Evolutionary conservation across 1,284 basidiomycete species (phyloP).

Genomic region (Thelephora terrestris): DNA sequence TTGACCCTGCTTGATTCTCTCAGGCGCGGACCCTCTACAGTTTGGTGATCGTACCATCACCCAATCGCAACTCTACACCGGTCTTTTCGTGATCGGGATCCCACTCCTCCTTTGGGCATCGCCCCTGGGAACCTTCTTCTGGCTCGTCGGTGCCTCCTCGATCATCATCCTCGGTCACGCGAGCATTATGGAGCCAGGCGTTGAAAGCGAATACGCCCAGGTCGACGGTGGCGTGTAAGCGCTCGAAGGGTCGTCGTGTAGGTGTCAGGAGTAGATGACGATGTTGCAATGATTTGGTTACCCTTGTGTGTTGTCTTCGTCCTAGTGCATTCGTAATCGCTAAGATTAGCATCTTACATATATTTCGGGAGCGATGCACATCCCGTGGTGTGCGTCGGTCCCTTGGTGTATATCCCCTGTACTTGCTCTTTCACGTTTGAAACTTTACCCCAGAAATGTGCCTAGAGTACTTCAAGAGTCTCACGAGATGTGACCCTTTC

Average conservation of each 20-base stretch:
- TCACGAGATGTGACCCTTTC: too few species aligned
- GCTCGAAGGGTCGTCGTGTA: background rate
- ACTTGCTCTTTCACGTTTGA: too few species aligned
- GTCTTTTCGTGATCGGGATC: constrained; percentile 69
- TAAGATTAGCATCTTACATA: too few species aligned
- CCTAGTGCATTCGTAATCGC: too few species aligned
- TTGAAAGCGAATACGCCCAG: constrained; percentile 80
- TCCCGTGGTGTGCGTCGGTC: too few species aligned
- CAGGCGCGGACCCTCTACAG: constrained; percentile 51
- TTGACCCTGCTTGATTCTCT: constrained; percentile 1
- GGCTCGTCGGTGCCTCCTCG: constrained; percentile 67
- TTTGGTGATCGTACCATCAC: constrained; percentile 72
- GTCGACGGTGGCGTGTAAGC: constrained; percentile 58
- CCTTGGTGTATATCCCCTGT: too few species aligned
- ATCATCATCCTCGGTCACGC: constrained; percentile 77
- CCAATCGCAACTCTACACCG: constrained; percentile 76
- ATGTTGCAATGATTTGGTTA: too few species aligned
- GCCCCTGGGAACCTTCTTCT: constrained; percentile 66
- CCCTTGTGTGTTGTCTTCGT: too few species aligned
- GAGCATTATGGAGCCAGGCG: constrained; percentile 75
- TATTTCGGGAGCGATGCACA: too few species aligned
- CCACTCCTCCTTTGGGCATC: constrained; percentile 62
- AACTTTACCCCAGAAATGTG: too few species aligned
- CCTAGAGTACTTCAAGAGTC: too few species aligned
- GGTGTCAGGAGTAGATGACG: too few species aligned